Conservation (phyloP, 176 grass and related monocot genomes). For the Ampelocalamus luodianensis region DNA sequence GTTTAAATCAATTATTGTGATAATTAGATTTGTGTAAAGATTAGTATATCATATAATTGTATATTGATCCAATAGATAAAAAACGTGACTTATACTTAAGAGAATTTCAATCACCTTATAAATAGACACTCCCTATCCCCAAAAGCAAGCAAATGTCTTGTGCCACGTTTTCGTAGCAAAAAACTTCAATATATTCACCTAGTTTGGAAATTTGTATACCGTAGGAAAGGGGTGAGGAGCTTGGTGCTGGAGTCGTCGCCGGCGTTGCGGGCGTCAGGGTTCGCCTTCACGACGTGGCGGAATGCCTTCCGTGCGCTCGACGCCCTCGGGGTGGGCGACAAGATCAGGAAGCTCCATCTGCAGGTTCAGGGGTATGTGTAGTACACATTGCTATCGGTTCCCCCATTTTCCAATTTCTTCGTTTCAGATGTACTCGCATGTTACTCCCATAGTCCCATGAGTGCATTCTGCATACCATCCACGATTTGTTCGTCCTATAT, state of each 20-base stretch:
- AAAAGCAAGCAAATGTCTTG: too few relatives aligned
- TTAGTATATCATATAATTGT: too few relatives aligned
- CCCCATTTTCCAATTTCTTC: background rate
- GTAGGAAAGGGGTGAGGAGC: constrained; percentile 72
- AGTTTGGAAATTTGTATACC: background rate
- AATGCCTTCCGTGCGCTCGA: constrained; percentile 78
- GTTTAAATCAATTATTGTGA: too few relatives aligned
- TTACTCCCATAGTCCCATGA: background rate
- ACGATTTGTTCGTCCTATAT: background rate
- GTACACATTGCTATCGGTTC: too few relatives aligned
- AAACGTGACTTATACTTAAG: too few relatives aligned
- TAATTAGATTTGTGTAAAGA: too few relatives aligned
- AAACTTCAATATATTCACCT: background rate
- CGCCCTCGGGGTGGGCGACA: constrained; percentile 68
- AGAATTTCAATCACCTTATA: too few relatives aligned
- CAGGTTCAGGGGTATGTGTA: background rate
- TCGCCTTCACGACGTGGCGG: constrained; percentile 54
- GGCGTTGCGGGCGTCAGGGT: constrained; percentile 62
- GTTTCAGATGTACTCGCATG: background rate
- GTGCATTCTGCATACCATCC: too few relatives aligned
- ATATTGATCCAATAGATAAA: too few relatives aligned
- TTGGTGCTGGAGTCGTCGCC: constrained; percentile 80
- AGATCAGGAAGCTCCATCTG: constrained; percentile 59
- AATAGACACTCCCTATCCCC: too few relatives aligned
- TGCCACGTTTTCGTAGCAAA: too few relatives aligned